A percentile compares a stretch with the other conserved stretches of the same genome.
Conservation (phyloP, 306 rosid genomes). For the Arachis stenosperma region DNA sequence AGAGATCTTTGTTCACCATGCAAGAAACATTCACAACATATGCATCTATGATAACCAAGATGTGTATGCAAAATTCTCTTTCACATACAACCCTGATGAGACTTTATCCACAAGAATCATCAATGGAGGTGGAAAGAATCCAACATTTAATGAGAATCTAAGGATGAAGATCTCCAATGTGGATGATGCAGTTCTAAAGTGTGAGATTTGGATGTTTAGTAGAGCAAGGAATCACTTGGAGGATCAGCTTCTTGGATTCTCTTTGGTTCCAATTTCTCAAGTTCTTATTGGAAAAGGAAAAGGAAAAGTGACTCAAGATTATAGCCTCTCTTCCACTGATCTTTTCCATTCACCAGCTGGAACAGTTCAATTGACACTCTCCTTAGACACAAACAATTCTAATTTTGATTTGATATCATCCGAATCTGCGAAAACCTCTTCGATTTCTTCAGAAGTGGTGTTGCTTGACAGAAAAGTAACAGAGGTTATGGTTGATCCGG, state of each 20-base stretch:
- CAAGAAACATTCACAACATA: slow-evolving; percentile 82
- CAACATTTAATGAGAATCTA: slow-evolving; percentile 72
- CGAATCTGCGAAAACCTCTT: slow-evolving; percentile 53
- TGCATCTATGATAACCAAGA: slow-evolving; percentile 89
- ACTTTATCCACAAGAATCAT: slow-evolving; percentile 68
- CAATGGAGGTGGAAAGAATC: slow-evolving; percentile 82
- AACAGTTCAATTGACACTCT: slow-evolving; percentile 66
- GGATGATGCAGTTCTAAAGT: slow-evolving; percentile 75
- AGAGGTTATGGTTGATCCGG: slow-evolving; percentile 57
- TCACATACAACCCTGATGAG: slow-evolving; percentile 83
- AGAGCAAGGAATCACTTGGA: slow-evolving; percentile 70
- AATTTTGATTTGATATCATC: slow-evolving; percentile 47
- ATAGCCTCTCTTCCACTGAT: slow-evolving; percentile 90
- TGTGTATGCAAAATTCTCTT: slow-evolving; percentile 87
- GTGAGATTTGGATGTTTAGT: slow-evolving; percentile 93
- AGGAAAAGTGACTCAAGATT: slow-evolving; percentile 71
- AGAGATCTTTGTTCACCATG: slow-evolving; percentile 81
- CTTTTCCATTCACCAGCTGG: slow-evolving; percentile 98
- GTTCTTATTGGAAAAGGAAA: slow-evolving; percentile 45
- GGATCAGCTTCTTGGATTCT: slow-evolving; percentile 84
- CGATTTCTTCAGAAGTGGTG: slow-evolving; percentile 89
- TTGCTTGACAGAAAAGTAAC: slow-evolving; percentile 67
- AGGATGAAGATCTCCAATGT: slow-evolving; percentile 64
- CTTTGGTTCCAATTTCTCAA: slow-evolving; percentile 75
- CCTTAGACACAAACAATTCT: slow-evolving; percentile 46